A percentile compares a stretch with the other conserved stretches of the same genome.
These are phyloP conservation scores for Backusella macrospora DNA, from an alignment of 192 early-diverging fungal species.

Conservation along the genomic window DNA sequence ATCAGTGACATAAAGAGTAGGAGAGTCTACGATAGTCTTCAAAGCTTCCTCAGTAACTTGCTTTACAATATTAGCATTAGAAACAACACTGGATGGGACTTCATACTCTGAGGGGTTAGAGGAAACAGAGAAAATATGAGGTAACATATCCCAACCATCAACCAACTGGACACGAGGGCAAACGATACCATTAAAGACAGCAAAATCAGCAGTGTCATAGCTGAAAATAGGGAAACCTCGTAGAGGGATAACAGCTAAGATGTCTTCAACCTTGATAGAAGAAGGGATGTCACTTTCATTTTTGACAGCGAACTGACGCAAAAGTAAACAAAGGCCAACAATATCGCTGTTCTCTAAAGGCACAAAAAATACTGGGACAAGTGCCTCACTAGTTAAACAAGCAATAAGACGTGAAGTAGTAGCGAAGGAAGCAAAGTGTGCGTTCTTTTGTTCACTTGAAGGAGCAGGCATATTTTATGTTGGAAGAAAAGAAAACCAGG, in stretches of 20 bases:
- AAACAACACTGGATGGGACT: not conserved
- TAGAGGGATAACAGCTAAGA: conserved; percentile 31
- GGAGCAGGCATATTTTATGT: conserved; percentile 23
- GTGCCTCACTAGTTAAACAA: conserved; percentile 58
- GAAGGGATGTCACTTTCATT: conserved; percentile 8
- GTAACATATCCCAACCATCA: conserved; percentile 43
- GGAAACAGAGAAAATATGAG: conserved; percentile 23
- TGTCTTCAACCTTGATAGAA: conserved; percentile 25
- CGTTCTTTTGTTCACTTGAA: conserved; percentile 15
- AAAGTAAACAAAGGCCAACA: conserved; percentile 28
- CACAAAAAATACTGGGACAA: conserved; percentile 51
- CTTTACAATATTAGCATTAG: not conserved
- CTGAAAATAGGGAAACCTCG: conserved; percentile 33
- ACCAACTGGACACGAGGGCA: conserved; percentile 27
- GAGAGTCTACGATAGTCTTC: not conserved
- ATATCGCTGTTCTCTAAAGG: not conserved
- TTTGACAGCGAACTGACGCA: not conserved
- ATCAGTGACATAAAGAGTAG: conserved; percentile 13
- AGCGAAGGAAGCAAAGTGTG: conserved; percentile 48
- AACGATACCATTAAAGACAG: conserved; percentile 4
- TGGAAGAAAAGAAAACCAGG: not conserved
- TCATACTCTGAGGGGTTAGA: not conserved
- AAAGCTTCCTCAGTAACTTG: not conserved
- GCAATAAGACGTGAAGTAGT: conserved; percentile 57
- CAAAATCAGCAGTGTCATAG: conserved; percentile 25